Base-by-base conservation (phyloP, 176 grass and related monocot species). In the Neostapfia colusana region DNA sequence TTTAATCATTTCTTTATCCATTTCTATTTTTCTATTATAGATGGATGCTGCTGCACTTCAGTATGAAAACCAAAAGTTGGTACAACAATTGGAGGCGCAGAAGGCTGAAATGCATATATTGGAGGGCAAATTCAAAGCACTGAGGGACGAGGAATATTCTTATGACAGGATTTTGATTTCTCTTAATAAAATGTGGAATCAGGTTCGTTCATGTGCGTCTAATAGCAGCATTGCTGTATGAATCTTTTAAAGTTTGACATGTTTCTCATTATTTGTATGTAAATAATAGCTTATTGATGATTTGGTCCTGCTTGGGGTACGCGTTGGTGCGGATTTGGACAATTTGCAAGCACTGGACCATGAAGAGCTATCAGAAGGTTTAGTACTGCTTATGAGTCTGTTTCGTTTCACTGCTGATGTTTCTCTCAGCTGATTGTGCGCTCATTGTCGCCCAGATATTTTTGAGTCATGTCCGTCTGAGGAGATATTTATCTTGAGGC, bases 111-210 rank as follows among this genome's bases (percentile, higher is more conserved):
- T 88, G 88, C 84, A 84, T 78, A 18, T 69, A 34, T 69, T 98
- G 63, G 91, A 92, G 66, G 49, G 67, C 20, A 98, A 90, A 70
- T 92, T 93, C 64, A 90, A 89, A 70, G 86, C 89, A 38, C 65
- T 93, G 71, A 88, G 84, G 74, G 74, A 93, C 18, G 84, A 81
- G 27, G 87, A 97, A 75, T 85, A 36, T 80, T 92, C 84, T 83
- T 97, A 93, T 40, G 91, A 97, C 53, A 82, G 82, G 20, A 79
- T 85, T 81, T 63, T 97, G 43, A 97, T 93, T 88, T 85, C 79
- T 65, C 39, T 97, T 31, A 91, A 97, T 84, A 97, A 83, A 87
- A 84, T 90, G 73, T 97, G 95, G 95, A 93, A 93, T 80, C 95
- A 97, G 89, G 95, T 97, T 78, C 58, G 69, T 68, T 73, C 55